Base-by-base conservation (phyloP, 2,329 filamentous ascomycete species). In the Setomelanomma holmii region DNA sequence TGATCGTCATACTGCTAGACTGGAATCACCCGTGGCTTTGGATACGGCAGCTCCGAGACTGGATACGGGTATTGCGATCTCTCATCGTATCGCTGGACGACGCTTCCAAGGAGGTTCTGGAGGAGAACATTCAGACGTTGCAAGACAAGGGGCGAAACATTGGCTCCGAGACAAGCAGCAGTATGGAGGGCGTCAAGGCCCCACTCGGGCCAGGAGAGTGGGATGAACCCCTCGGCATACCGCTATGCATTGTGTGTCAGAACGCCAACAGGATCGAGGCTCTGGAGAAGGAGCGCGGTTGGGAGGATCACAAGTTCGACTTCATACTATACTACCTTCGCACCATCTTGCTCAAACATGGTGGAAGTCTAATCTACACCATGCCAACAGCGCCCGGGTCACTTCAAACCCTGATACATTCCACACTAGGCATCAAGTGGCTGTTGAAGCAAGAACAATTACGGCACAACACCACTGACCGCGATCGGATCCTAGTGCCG, bases 271-370 rank as follows among this genome's bases (percentile, higher is more conserved):
- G 90, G 73, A 96, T 98, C 74, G 93, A 98, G 69, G 84, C 86
- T 34, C 76, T 99, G 51, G 95, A 98, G 76, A 91, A 90, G 73
- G 93, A 91, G 44, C 87, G 93, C 53, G 87, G 89, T 12, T 99
- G 93, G 92, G 93, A 92, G 75, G 95, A 99, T 75, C 91, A 96
- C 61, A 89, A 96, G 65, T 99, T 99, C 68, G 95, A 99, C 73
- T 93, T 95, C 61, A 90, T 99, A 38, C 82, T 97, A 53, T 95
- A 99, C 71, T 96, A 93, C 72, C 79, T 99, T 68, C 86, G 95
- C 61, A 98, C 95, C 0, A 86, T 96, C 34, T 78, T 99, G 36
- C 80, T 99, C 58, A 93, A 93, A 45, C 74, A 81, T 42, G 73
- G 80, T 85, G 92, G 93, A 77, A 75, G 88, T 65, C 42, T 71